Conservation (phyloP, 1,139 yeast genomes). For the Meyerozyma athensensis region DNA sequence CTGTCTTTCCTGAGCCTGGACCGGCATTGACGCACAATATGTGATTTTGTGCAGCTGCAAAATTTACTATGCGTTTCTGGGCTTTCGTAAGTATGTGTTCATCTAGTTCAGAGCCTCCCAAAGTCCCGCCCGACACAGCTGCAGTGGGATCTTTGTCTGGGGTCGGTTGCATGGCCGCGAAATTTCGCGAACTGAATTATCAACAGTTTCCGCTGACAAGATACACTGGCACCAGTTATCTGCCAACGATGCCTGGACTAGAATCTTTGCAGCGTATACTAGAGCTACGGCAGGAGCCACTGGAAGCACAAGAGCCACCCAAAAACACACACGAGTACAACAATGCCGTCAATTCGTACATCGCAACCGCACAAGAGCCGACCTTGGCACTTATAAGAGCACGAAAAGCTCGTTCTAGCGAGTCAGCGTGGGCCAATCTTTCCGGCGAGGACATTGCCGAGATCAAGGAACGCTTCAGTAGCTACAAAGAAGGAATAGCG, state of each 20-base stretch:
- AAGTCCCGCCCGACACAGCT: background rate
- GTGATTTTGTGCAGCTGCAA: slow-evolving; percentile 29
- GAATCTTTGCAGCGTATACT: background rate
- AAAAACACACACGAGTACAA: too few relatives aligned
- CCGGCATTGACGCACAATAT: slow-evolving; percentile 58
- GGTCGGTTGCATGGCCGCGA: background rate
- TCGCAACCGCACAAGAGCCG: background rate
- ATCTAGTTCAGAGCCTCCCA: background rate
- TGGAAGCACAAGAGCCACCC: too few relatives aligned
- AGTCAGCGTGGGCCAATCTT: background rate
- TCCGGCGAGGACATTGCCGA: background rate
- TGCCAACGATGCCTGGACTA: background rate
- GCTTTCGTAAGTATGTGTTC: slow-evolving; percentile 10
- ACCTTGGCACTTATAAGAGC: background rate
- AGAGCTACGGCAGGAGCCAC: slow-evolving; percentile 1
- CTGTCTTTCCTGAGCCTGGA: slow-evolving; percentile 76
- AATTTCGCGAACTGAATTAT: background rate
- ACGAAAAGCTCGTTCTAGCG: background rate
- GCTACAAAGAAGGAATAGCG: background rate
- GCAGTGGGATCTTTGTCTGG: background rate
- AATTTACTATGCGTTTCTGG: slow-evolving; percentile 31
- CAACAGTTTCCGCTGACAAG: too few relatives aligned
- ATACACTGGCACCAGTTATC: too few relatives aligned
- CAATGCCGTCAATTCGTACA: background rate
- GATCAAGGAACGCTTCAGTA: background rate